phyloP scores from a whole-genome alignment of 371 early-diverging fungal species.

The Apophysomyces trapeziformis region DNA sequence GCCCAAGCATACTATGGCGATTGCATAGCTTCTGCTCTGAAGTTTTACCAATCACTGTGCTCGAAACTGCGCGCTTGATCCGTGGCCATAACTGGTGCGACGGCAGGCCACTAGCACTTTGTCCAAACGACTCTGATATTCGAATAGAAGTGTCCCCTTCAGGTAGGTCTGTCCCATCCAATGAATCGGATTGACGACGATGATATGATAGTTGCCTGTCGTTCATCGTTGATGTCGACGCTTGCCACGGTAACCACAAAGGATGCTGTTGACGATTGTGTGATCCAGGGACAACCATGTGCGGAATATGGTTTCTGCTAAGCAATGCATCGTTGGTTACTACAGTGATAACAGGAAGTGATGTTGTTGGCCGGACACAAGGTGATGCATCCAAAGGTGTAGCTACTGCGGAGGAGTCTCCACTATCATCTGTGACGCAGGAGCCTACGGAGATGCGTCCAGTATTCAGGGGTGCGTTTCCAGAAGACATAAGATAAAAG shows the following conservation, averaged over 20 bases:
- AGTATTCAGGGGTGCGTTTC: background rate
- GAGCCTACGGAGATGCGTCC: constrained; percentile 39
- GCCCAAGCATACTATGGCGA: background rate
- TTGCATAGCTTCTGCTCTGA: background rate
- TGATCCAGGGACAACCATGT: constrained; percentile 21
- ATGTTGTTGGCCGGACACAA: constrained; percentile 24
- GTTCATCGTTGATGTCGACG: background rate
- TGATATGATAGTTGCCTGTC: background rate
- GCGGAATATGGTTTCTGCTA: constrained; percentile 26
- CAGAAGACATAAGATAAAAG: constrained; percentile 4
- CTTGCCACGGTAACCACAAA: background rate
- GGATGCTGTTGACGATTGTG: constrained; percentile 11
- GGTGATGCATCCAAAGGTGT: constrained; percentile 49
- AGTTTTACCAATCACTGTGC: constrained; percentile 3
- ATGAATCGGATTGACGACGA: background rate
- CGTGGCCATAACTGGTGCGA: constrained; percentile 35
- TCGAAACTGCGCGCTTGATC: constrained; percentile 32
- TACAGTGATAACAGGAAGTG: constrained; percentile 40
- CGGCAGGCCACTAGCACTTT: background rate
- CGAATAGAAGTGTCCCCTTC: background rate
- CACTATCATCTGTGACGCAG: constrained; percentile 42
- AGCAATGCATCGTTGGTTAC: constrained; percentile 35
- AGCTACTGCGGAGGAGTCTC: constrained; percentile 32
- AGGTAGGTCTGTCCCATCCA: background rate
- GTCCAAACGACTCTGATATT: background rate